Conservation (phyloP, 202 grass and related monocot species). For the Panicum hallii region DNA sequence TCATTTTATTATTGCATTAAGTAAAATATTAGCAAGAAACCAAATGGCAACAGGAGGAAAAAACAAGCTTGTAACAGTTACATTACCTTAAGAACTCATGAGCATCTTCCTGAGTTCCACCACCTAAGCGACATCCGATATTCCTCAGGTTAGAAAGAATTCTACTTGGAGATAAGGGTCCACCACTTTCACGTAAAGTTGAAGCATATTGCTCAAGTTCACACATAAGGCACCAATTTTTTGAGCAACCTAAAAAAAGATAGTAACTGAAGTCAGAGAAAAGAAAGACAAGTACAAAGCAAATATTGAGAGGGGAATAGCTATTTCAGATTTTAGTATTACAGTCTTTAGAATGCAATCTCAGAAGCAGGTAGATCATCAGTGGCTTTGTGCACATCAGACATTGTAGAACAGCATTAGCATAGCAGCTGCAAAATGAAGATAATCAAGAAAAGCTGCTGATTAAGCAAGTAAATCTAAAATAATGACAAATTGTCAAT, state of each 20-base stretch:
- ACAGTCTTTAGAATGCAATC: conserved; percentile 98
- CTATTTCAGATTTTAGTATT: conserved; percentile 57
- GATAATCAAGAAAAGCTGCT: conserved; percentile 17
- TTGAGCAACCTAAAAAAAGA: conserved; percentile 71
- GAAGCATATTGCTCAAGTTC: conserved; percentile 98
- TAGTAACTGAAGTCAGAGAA: conserved; percentile 28
- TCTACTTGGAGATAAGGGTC: conserved; percentile 85
- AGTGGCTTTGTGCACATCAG: conserved; percentile 95
- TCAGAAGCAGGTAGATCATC: conserved; percentile 96
- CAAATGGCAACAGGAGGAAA: not conserved
- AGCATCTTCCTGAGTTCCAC: conserved; percentile 98
- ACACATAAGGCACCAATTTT: conserved; percentile 98
- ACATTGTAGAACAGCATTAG: conserved; percentile 99
- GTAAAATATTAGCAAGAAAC: not conserved
- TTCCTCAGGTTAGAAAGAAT: conserved; percentile 96
- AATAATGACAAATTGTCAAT: not conserved
- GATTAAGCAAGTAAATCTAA: conserved; percentile 28
- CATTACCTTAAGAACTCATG: conserved; percentile 95
- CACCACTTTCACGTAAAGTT: conserved; percentile 82
- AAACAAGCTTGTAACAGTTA: conserved; percentile 38
- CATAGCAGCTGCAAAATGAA: conserved; percentile 86
- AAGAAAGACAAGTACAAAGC: conserved; percentile 10
- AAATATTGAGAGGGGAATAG: not conserved
- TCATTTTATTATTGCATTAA: not conserved
- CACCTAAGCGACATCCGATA: conserved; percentile 89